phyloP scores from a whole-genome alignment of 345 rosid species.

The Ricinus communis region DNA sequence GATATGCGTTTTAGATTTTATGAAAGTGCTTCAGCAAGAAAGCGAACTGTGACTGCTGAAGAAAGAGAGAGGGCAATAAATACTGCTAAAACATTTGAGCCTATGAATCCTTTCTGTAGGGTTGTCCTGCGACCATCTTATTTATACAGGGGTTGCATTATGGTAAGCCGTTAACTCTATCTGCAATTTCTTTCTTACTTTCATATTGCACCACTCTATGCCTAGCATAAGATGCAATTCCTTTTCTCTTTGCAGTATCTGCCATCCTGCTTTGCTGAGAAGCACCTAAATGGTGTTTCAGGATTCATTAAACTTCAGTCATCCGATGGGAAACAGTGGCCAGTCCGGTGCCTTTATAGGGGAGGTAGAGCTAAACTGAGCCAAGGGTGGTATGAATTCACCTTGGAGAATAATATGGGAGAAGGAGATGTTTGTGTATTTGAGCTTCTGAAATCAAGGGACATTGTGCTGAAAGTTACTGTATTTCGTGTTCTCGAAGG shows the following conservation, averaged over 20 bases:
- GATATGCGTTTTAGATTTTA: conserved; percentile 60
- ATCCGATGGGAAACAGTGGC: conserved; percentile 78
- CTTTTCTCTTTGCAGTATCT: conserved; percentile 53
- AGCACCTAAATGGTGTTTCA: conserved; percentile 72
- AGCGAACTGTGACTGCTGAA: conserved; percentile 77
- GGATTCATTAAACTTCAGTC: conserved; percentile 81
- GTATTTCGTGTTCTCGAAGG: conserved; percentile 56
- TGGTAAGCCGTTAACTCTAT: conserved; percentile 51
- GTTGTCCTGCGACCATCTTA: conserved; percentile 85
- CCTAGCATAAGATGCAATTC: neutral
- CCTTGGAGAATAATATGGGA: conserved; percentile 74
- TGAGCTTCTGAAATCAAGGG: conserved; percentile 69
- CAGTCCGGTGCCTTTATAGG: conserved; percentile 82
- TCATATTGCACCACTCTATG: neutral
- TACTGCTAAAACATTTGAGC: conserved; percentile 78
- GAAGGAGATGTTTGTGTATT: conserved; percentile 90
- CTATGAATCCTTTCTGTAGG: conserved; percentile 78
- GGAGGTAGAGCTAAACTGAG: conserved; percentile 86
- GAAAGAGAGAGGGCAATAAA: conserved; percentile 71
- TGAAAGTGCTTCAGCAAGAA: conserved; percentile 78
- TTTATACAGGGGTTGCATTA: conserved; percentile 71
- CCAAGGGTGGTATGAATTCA: conserved; percentile 92
- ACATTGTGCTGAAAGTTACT: conserved; percentile 76
- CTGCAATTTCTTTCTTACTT: neutral
- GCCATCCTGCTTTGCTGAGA: conserved; percentile 86